Evolutionary conservation across 805 yeast species (phyloP), one percentile per base, ranked within the genome.

Genomic region (Saturnispora galanensis): DNA sequence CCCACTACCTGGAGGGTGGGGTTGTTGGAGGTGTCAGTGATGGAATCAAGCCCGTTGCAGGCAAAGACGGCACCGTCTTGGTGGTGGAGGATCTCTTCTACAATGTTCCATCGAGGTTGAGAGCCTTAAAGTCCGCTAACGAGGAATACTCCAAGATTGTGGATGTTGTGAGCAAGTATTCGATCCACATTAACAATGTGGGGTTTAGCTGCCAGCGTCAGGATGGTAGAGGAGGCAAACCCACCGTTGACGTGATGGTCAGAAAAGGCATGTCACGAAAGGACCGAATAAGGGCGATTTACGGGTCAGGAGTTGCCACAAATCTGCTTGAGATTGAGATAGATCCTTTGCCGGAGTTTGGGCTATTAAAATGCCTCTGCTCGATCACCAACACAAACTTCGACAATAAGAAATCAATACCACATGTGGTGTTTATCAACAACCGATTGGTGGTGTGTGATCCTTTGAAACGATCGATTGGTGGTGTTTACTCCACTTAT

Each of bases 31-130:
- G 53, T 4, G 21, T 12, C 10, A 35, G 40, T 8, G 47, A 44
- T 11, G 76, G 70, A 2, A 86, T 88, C 0, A 72, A 71, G 50
- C 86, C 95, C 0, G 70, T 77, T 1, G 98, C 98, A 0, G 97
- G 97, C 0, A 80, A 75, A 48, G 73, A 70, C 39, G 98, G 98
- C 0, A 93, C 98, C 0, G 86, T 80, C 49, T 75, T 93, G 28
- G 61, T 74, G 0, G 95, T 88, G 6, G 96, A 88, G 59, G 96
- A 93, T 59, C 65, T 93, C 45, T 93, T 93, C 56, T 93, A 81
- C 65, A 93, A 90, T 57, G 76, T 83, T 28, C 93, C 95, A 0
- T 76, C 95, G 0, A 69, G 98, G 39, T 63, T 82, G 29, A 66
- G 81, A 45, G 74, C 95, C 0, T 63, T 89, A 39, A 70, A 71